Evolutionary conservation across 2,329 filamentous ascomycete species (phyloP), one percentile per base, ranked within the genome.

Genomic region (Colletotrichum horii): DNA sequence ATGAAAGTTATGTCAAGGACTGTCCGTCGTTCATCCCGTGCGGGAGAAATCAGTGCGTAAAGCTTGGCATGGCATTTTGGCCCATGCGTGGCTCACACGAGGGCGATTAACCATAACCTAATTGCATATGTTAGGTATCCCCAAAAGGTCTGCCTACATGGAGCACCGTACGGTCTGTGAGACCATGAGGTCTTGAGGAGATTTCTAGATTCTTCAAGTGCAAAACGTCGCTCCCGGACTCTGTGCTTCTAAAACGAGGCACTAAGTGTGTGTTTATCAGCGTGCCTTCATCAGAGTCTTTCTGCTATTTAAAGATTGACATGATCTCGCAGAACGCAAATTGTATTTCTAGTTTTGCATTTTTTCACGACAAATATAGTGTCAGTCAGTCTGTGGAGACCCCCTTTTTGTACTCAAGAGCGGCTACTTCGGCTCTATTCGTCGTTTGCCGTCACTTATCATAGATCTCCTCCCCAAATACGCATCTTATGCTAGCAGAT

Each of bases 121-220:
- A 52, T 52, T 52, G 43, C 11, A 52, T 5, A 16, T 14, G 11
- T 52, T 14, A 0, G n/a, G n/a, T 52, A 52, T n/a, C 38, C n/a
- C 0, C n/a, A 2, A 52, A 48, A 4, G 6, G 2, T 14, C n/a
- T 52, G 3, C 1, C 38, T 48, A 48, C 43, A 22, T 8, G 43
- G 43, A 52, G 11, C 43, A 52, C n/a, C 12, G 6, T 52, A 14
- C 7, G 11, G n/a, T 52, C 43, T 52, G 43, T 7, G 11, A 52
- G 22, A 8, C 3, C 3, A 48, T 48, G 19, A 43, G n/a, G 3
- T 0, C 38, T 7, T 9, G 19, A 43, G 19, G 8, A n/a, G 16
- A 11, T 11, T 3, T 43, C 38, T 43, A 6, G 38, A 43, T 0
- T 43, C 0, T n/a, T 6, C 5, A 12, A 0, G 38, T 0, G 9